phyloP scores from a whole-genome alignment of 306 rosid species.

The Castanea crenata region DNA sequence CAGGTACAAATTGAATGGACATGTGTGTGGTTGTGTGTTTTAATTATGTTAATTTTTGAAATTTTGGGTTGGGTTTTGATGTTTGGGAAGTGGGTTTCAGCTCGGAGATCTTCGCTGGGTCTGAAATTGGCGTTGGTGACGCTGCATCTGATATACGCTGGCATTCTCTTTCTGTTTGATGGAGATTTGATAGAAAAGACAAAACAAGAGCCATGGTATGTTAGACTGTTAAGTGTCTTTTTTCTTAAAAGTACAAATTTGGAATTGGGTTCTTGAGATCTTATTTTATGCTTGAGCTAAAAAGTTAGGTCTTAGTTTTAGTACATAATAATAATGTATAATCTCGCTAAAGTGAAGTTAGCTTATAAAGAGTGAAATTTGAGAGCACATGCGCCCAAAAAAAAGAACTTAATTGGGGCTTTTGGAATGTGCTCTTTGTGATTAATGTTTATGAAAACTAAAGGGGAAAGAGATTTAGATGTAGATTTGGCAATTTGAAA shows the following conservation, averaged over 20 bases:
- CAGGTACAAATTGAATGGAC: neutral
- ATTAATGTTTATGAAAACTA: neutral
- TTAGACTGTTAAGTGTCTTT: neutral
- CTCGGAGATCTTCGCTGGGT: slow-evolving; percentile 75
- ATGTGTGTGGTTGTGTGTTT: neutral
- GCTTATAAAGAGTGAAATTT: neutral
- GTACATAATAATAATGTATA: neutral
- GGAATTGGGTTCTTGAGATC: neutral
- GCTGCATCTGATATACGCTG: slow-evolving; percentile 64
- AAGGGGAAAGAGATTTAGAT: neutral
- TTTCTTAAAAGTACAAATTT: neutral
- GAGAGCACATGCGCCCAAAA: neutral
- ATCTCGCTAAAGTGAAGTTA: neutral
- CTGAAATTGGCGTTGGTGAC: slow-evolving; percentile 71
- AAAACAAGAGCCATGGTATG: too few species aligned
- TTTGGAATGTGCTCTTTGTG: neutral
- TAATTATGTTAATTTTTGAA: neutral
- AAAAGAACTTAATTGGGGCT: neutral
- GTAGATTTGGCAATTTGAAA: too few species aligned
- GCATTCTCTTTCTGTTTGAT: slow-evolving; percentile 72
- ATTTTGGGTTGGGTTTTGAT: neutral
- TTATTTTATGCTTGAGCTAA: neutral
- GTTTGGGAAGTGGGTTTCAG: slow-evolving; percentile 38
- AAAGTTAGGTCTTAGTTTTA: too few species aligned
- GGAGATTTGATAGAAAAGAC: slow-evolving; percentile 62